phyloP scores from a whole-genome alignment of 768 basidiomycete genomes.

The Roridomyces roridus region DNA sequence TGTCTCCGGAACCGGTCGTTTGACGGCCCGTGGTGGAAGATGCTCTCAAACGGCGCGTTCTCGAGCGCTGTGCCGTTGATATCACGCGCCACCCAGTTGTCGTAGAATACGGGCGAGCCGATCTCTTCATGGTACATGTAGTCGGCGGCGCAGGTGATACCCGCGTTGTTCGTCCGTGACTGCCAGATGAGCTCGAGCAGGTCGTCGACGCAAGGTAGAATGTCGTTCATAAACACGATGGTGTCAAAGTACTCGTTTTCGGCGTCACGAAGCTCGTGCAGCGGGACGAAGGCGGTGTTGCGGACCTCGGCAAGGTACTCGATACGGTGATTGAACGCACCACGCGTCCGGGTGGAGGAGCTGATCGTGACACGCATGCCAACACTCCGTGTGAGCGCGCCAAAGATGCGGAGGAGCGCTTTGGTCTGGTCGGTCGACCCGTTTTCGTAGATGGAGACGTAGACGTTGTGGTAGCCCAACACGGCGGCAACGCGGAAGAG shows the following conservation, averaged over 20 bases:
- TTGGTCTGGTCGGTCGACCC: constrained; percentile 98
- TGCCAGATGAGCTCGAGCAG: constrained; percentile 98
- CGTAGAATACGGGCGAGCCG: constrained; percentile 93
- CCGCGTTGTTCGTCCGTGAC: constrained; percentile 89
- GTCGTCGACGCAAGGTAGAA: constrained; percentile 97
- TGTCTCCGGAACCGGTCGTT: constrained; percentile 87
- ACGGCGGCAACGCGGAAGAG: constrained; percentile 93
- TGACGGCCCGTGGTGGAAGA: constrained; percentile 87
- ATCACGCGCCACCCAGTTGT: constrained; percentile 98
- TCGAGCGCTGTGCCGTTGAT: constrained; percentile 99
- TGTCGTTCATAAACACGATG: constrained; percentile 99
- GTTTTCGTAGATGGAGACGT: constrained; percentile 98
- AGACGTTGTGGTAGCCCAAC: constrained; percentile 97
- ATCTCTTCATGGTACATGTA: constrained; percentile 99
- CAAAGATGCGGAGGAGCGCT: constrained; percentile 93
- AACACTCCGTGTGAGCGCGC: constrained; percentile 86
- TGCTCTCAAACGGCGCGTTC: constrained; percentile 94
- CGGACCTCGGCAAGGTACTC: constrained; percentile 99
- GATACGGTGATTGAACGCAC: constrained; percentile 98
- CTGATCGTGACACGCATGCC: constrained; percentile 94
- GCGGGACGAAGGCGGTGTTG: constrained; percentile 94
- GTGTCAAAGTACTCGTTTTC: constrained; percentile 96
- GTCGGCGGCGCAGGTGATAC: constrained; percentile 97
- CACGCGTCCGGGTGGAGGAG: constrained; percentile 90
- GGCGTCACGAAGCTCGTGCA: constrained; percentile 91